A percentile compares a stretch with the other conserved stretches of the same genome.
These are phyloP conservation scores for Cutaneotrichosporon cutaneum DNA, from an alignment of 1,284 basidiomycete species.

Conservation along the genomic window DNA sequence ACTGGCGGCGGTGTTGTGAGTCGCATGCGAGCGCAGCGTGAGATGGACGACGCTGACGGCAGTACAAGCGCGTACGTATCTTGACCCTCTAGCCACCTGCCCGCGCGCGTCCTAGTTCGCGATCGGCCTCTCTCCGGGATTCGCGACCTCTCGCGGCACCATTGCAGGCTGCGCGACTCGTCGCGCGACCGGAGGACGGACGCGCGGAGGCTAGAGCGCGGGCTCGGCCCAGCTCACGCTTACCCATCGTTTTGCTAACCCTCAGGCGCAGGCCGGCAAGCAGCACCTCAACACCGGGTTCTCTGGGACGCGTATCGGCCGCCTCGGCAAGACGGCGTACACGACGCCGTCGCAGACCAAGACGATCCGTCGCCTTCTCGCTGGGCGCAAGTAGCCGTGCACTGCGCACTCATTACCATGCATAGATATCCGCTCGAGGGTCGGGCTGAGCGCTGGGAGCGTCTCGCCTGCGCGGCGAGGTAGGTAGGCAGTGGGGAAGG, in stretches of 20 bases:
- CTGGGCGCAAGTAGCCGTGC: background rate
- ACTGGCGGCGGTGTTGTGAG: constrained; percentile 19
- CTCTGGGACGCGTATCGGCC: constrained; percentile 39
- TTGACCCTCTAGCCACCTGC: too few species aligned
- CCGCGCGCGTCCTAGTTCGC: too few species aligned
- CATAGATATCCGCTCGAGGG: constrained; percentile 9
- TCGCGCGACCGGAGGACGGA: too few species aligned
- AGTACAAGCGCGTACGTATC: constrained; percentile 37
- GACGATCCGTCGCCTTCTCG: constrained; percentile 5
- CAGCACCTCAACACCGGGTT: constrained; percentile 42
- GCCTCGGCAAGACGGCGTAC: constrained; percentile 38
- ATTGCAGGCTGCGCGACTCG: too few species aligned
- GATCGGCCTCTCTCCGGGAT: too few species aligned
- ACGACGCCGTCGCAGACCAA: constrained; percentile 33
- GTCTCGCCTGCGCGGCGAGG: too few species aligned
- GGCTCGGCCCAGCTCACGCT: too few species aligned
- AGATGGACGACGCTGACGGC: background rate
- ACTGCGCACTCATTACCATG: constrained; percentile 6
- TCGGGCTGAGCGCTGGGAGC: too few species aligned
- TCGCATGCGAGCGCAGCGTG: background rate
- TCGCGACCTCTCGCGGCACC: too few species aligned
- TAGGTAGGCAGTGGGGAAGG: too few species aligned
- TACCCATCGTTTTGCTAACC: background rate
- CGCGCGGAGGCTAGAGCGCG: too few species aligned
- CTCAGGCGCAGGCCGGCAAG: constrained; percentile 42